Conservation (phyloP, 345 rosid species). For the Leavenworthia alabamica region DNA sequence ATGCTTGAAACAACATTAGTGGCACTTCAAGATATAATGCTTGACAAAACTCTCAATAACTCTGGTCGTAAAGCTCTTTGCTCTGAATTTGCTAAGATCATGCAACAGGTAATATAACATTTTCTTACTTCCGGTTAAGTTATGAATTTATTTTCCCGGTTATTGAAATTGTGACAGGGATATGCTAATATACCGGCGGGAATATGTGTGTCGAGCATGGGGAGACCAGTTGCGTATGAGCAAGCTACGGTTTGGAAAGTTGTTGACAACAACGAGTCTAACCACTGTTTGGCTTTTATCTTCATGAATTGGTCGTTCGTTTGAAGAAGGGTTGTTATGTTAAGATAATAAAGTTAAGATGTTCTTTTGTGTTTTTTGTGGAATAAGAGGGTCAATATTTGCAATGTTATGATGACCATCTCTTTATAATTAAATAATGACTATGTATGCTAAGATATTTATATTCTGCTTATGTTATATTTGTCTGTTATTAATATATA, state of each 20-base stretch:
- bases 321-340: constrained; percentile 39
- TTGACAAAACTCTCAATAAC: constrained; percentile 85
- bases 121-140: too few relatives aligned
- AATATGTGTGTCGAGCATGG: constrained; percentile 83
- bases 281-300: constrained; percentile 80
- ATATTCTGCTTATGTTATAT: too few relatives aligned
- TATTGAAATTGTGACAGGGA: constrained; percentile 47
- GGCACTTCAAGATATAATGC: constrained; percentile 90
- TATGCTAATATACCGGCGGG: constrained; percentile 73
- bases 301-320: constrained; percentile 89
- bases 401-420: too few relatives aligned
- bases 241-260: constrained; percentile 91
- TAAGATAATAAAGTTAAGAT: constrained; percentile 14
- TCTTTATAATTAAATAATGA: too few relatives aligned
- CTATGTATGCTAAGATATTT: too few relatives aligned
- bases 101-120: constrained; percentile 67
- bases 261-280: constrained; percentile 56
- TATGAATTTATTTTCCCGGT: too few relatives aligned
- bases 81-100: constrained; percentile 73
- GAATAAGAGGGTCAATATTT: too few relatives aligned
- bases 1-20: constrained; percentile 97
- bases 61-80: constrained; percentile 70
- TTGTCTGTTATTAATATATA: too few relatives aligned
- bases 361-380: not conserved
- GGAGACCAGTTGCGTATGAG: constrained; percentile 82